Conservation (phyloP, 2,329 filamentous ascomycete genomes). For the Zymoseptoria pseudotritici region DNA sequence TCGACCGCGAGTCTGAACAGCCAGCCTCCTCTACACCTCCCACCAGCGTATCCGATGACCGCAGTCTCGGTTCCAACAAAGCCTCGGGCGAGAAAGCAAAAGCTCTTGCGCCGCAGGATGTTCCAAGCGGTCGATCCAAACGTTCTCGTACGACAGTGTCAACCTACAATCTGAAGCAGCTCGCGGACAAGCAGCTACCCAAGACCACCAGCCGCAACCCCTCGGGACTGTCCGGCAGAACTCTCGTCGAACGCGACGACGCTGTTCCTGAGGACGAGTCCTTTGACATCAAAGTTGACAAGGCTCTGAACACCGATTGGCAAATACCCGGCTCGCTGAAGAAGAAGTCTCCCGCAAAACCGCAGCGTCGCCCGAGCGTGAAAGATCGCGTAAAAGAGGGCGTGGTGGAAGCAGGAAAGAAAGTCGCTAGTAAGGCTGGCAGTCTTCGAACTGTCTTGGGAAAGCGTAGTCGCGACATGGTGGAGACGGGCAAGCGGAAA, state of each 20-base stretch:
- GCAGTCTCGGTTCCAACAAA: slow-evolving; percentile 43
- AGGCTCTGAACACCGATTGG: slow-evolving; percentile 41
- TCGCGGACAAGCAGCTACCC: slow-evolving; percentile 23
- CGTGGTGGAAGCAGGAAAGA: slow-evolving; percentile 23
- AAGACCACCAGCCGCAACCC: slow-evolving; percentile 38
- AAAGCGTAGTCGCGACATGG: slow-evolving; percentile 30
- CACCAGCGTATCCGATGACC: slow-evolving; percentile 57
- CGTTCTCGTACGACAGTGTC: slow-evolving; percentile 50
- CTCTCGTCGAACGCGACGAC: slow-evolving; percentile 21
- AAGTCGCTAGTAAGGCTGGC: slow-evolving; percentile 23
- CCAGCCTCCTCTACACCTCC: slow-evolving; percentile 59
- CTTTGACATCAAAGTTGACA: slow-evolving; percentile 34
- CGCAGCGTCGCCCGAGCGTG: slow-evolving; percentile 22
- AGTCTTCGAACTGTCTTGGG: slow-evolving; percentile 27
- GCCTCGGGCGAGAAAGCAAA: slow-evolving; percentile 17
- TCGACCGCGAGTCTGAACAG: slow-evolving; percentile 35
- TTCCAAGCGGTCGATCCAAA: slow-evolving; percentile 41
- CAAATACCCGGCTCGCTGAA: slow-evolving; percentile 13
- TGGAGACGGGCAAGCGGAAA: slow-evolving; percentile 33
- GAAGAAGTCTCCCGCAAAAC: slow-evolving; percentile 8
- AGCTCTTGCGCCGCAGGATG: slow-evolving; percentile 6
- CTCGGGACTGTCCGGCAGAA: slow-evolving; percentile 29
- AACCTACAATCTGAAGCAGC: slow-evolving; percentile 52
- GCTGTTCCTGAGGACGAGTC: slow-evolving; percentile 16
- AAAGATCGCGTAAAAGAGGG: slow-evolving; percentile 27